These are phyloP conservation scores for Phytophthora nicotianae DNA, from an alignment of 352 stramenopile genomes.

Conservation along the genomic window DNA sequence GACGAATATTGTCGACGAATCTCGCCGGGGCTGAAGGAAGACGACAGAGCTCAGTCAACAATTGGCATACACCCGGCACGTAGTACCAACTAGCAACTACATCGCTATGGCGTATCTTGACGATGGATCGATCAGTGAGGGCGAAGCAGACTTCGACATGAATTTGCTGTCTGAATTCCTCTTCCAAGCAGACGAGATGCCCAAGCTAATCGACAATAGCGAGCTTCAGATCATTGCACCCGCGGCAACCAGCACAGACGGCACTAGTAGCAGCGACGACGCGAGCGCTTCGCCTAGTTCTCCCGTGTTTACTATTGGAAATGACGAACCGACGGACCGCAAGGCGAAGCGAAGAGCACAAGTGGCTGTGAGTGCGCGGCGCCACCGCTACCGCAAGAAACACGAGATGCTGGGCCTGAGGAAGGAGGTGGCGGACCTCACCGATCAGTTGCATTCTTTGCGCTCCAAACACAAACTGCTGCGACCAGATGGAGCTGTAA, in stretches of 20 bases:
- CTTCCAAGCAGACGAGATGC: slow-evolving; percentile 25
- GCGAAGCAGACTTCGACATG: slow-evolving; percentile 25
- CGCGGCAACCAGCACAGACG: slow-evolving; percentile 3
- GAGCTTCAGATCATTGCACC: background rate
- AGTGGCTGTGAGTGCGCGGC: slow-evolving; percentile 29
- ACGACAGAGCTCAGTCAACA: background rate
- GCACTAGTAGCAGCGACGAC: slow-evolving; percentile 25
- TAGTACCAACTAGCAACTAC: background rate
- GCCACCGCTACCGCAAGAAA: slow-evolving; percentile 44
- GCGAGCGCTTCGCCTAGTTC: slow-evolving; percentile 10
- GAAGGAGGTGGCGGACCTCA: slow-evolving; percentile 42
- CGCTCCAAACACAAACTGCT: slow-evolving; percentile 40
- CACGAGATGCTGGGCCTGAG: slow-evolving; percentile 48
- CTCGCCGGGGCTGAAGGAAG: background rate
- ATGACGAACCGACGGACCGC: slow-evolving; percentile 11
- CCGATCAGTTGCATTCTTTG: slow-evolving; percentile 35
- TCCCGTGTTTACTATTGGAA: background rate
- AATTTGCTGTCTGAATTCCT: slow-evolving; percentile 32
- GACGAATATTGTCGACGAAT: slow-evolving; percentile 18
- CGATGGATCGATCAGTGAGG: slow-evolving; percentile 2
- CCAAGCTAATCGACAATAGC: slow-evolving; percentile 4
- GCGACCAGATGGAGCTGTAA: slow-evolving; percentile 25
- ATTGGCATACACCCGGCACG: background rate
- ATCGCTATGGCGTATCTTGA: slow-evolving; percentile 10
- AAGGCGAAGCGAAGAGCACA: slow-evolving; percentile 28